phyloP scores from a whole-genome alignment of 345 rosid species.

The Crucihimalaya himalaica region DNA sequence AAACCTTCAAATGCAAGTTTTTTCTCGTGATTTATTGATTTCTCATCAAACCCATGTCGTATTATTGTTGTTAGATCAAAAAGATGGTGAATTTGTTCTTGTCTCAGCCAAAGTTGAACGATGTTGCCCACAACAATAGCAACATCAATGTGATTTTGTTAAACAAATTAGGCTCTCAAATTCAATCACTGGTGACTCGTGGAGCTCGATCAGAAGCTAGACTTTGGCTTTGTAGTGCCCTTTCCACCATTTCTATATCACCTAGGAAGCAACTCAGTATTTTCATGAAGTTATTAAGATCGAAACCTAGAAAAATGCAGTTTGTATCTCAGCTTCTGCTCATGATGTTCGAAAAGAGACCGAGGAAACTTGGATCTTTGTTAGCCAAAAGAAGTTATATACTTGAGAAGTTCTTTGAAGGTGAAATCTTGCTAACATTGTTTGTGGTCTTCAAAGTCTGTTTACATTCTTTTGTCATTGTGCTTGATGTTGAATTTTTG shows the following conservation, averaged over 20 bases:
- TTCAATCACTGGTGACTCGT: slow-evolving; percentile 57
- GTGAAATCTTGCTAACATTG: slow-evolving; percentile 18
- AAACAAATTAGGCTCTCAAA: slow-evolving; percentile 50
- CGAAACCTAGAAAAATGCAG: slow-evolving; percentile 42
- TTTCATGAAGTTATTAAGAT: slow-evolving; percentile 58
- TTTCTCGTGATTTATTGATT: not conserved
- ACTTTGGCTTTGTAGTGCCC: slow-evolving; percentile 71
- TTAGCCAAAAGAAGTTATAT: slow-evolving; percentile 60
- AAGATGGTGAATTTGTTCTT: slow-evolving; percentile 52
- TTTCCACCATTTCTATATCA: slow-evolving; percentile 49
- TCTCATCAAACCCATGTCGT: not conserved
- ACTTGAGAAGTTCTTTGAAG: slow-evolving; percentile 79
- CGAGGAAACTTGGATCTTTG: slow-evolving; percentile 53
- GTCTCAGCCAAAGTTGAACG: slow-evolving; percentile 46
- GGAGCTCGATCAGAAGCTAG: slow-evolving; percentile 84
- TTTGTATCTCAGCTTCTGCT: slow-evolving; percentile 67
- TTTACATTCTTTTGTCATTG: not conserved
- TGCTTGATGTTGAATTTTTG: slow-evolving; percentile 9
- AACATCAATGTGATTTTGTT: slow-evolving; percentile 45
- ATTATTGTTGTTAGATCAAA: not conserved
- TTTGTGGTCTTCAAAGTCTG: too few species aligned
- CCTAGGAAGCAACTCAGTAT: slow-evolving; percentile 52
- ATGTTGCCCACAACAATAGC: slow-evolving; percentile 34
- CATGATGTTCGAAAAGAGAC: slow-evolving; percentile 60
- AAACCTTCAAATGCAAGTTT: not conserved